Percentiles rank a stretch among this genome's conserved stretches.
Evolutionary conservation across 306 rosid genomes (phyloP).

Genomic region (Begonia loranthoides): DNA sequence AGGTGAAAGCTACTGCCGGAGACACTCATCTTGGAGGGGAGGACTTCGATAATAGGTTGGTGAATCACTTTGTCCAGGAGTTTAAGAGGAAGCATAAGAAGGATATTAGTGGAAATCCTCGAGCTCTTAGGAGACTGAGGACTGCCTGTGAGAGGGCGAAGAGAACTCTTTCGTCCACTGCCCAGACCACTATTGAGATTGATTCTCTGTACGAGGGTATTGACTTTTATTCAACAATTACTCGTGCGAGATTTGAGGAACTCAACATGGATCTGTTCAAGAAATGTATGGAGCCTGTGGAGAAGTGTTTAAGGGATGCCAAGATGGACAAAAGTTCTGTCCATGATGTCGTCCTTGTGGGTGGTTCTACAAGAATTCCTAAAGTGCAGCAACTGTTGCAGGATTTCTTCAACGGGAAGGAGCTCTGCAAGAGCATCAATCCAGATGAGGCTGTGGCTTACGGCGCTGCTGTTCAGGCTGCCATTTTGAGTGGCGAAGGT

Average conservation of each 20-base stretch:
- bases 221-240: constrained; percentile 48
- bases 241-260: constrained; percentile 61
- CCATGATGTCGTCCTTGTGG: constrained; percentile 55
- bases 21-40: constrained; percentile 71
- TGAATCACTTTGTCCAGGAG: constrained; percentile 57
- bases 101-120: constrained; percentile 42
- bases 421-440: constrained; percentile 62
- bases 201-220: constrained; percentile 48
- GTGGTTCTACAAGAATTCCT: constrained; percentile 64
- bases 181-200: constrained; percentile 58
- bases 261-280: constrained; percentile 61
- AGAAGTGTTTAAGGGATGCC: constrained; percentile 57
- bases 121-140: constrained; percentile 49
- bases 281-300: constrained; percentile 66
- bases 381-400: constrained; percentile 60
- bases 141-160: constrained; percentile 61
- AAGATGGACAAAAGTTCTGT: constrained; percentile 55
- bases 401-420: constrained; percentile 58
- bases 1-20: constrained; percentile 65
- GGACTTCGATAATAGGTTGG: constrained; percentile 61
- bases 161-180: constrained; percentile 62
- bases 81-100: constrained; percentile 59
- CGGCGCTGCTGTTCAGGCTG: constrained; percentile 68
- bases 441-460: constrained; percentile 73
- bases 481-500: constrained; percentile 53